Percentiles rank a stretch among this genome's conserved stretches.
Conservation (phyloP, 345 rosid genomes). For the Eucalyptus tenuipes region DNA sequence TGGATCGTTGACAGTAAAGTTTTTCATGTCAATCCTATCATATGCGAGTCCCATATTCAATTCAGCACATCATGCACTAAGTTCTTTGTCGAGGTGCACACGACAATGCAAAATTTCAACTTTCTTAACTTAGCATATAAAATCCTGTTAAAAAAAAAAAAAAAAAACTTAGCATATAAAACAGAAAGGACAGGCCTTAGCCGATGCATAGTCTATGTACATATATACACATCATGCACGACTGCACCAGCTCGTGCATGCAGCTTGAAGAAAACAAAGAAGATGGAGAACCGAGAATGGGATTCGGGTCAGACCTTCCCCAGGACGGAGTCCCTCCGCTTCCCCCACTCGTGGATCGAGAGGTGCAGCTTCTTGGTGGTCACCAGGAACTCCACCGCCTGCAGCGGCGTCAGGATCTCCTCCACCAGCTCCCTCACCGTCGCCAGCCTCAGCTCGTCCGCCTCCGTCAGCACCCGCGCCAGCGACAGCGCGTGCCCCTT, state of each 20-base stretch:
- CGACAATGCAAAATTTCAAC: neutral
- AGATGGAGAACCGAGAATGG: neutral
- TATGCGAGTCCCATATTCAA: neutral
- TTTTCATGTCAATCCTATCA: neutral
- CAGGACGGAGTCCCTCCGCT: neutral
- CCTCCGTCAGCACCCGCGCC: neutral
- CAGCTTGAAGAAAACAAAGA: neutral
- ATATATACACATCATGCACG: neutral
- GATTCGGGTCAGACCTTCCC: neutral
- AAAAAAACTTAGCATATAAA: neutral
- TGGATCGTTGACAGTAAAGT: neutral
- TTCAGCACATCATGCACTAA: neutral
- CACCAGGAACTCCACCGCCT: neutral
- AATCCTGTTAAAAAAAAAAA: too few species aligned
- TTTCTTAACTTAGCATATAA: neutral
- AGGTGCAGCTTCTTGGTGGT: neutral
- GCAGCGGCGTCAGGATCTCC: neutral
- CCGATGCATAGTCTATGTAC: neutral
- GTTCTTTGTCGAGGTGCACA: neutral
- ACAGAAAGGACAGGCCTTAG: neutral
- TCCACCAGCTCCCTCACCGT: neutral
- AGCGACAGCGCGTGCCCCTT: neutral
- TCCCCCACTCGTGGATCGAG: constrained; percentile 1
- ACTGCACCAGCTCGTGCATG: neutral
- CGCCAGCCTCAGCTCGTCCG: neutral